Base-by-base conservation (phyloP, 805 yeast genomes). In the Jamesozyma hellenica region DNA sequence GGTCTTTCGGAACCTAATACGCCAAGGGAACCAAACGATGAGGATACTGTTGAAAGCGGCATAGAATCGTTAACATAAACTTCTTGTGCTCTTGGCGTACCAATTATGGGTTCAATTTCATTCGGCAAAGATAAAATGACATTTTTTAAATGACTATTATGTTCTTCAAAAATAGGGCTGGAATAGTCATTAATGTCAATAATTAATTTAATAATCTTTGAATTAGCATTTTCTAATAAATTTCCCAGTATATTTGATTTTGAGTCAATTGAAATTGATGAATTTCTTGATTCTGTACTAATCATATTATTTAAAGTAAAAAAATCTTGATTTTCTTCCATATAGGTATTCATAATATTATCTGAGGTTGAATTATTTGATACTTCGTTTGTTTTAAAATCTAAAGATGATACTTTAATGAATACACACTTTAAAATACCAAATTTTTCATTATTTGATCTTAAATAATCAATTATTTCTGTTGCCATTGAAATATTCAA, bases 401-500 rank as follows among this genome's bases (percentile, higher is more conserved):
- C 17, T 11, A 4, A 4, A 10, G 21, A 25, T 12, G 26, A 8
- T 1, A 28, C 26, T 13, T 17, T 28, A 12, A 50, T 52, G 38
- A 46, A 50, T 28, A 45, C 44, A 28, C 49, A 46, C 21, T 50
- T 43, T 4, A 34, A 32, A 2, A 50, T 36, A 7, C 35, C 40
- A 6, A 37, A 26, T 14, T 42, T 45, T 31, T 40, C 35, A 3
- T 34, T 28, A 32, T 41, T 35, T 10, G 35, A 15, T 18, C 43
- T 44, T 13, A 53, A 32, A 36, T 48, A 51, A 31, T 55, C 50
- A 10, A 50, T 29, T 10, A 52, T 39, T 38, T 55, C 60, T 2
- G 46, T 44, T 13, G 58, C 56, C 58, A 54, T 55, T 4, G 46
- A 41, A 13, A 55, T 52, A 32, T 51, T 55, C 28, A 54, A 38